A percentile compares a stretch with the other conserved stretches of the same genome.
These are phyloP conservation scores for Mrakia blollopis DNA, from an alignment of 768 basidiomycete species.

Conservation along the genomic window DNA sequence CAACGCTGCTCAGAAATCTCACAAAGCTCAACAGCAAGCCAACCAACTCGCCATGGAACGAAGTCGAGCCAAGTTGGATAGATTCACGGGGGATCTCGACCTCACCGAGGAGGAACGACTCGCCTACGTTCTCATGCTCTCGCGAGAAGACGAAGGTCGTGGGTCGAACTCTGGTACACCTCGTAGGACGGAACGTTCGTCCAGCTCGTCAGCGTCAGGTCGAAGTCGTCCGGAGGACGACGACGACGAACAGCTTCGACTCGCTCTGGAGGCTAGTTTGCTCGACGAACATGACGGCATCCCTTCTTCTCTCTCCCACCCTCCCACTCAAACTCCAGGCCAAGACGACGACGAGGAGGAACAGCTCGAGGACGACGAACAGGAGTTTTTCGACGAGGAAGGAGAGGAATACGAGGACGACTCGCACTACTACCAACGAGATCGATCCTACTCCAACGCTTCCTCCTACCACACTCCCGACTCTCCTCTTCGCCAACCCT, in stretches of 20 bases:
- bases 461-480: background rate
- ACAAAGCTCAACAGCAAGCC: conserved; percentile 3
- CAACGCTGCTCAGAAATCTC: conserved; percentile 10
- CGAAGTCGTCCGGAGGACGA: background rate
- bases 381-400: conserved; percentile 4
- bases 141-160: conserved; percentile 26
- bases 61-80: conserved; percentile 10
- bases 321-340: too few relatives aligned
- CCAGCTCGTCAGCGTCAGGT: background rate
- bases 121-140: conserved; percentile 25
- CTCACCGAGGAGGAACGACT: conserved; percentile 24
- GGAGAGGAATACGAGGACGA: background rate
- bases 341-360: background rate
- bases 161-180: background rate
- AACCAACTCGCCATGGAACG: background rate
- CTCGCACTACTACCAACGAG: background rate
- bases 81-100: conserved; percentile 20
- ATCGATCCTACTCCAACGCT: background rate
- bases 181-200: background rate
- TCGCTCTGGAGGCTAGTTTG: conserved; percentile 2
- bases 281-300: conserved; percentile 16
- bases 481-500: background rate
- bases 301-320: background rate
- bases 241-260: conserved; percentile 3
- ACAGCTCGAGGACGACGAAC: background rate